phyloP scores from a whole-genome alignment of 331 rosid genomes.

The Rhamnella rubrinervis region DNA sequence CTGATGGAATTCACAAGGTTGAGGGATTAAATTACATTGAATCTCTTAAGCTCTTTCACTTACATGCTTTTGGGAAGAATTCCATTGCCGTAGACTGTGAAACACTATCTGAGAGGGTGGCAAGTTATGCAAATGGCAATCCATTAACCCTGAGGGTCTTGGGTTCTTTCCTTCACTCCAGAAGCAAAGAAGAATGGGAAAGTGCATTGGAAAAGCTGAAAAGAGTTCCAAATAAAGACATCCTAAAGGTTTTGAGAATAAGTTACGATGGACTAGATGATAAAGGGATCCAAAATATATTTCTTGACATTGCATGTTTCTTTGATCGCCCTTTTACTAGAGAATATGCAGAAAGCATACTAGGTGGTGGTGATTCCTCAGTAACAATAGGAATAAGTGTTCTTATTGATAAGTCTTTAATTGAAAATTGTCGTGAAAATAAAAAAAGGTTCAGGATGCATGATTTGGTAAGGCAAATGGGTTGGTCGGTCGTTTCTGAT shows the following conservation, averaged over 20 bases:
- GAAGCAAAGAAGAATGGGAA: neutral
- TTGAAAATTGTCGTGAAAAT: neutral
- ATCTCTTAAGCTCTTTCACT: neutral
- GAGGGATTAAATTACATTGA: neutral
- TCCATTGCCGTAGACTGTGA: too few relatives aligned
- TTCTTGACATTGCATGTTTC: slow-evolving; percentile 1
- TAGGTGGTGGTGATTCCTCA: neutral
- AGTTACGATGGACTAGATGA: slow-evolving; percentile 1
- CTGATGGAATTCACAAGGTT: neutral
- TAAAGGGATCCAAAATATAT: neutral
- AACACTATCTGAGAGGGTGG: too few relatives aligned
- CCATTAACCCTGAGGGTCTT: neutral
- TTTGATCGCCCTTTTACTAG: neutral
- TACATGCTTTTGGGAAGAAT: neutral
- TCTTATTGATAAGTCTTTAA: neutral
- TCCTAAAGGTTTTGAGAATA: neutral
- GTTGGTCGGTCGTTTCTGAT: neutral
- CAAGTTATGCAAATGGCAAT: neutral
- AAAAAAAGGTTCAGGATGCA: neutral
- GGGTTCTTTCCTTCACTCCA: neutral
- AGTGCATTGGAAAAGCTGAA: neutral
- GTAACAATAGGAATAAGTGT: neutral
- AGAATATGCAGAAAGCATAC: neutral
- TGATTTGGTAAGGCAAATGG: neutral
- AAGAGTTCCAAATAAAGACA: neutral